phyloP scores from a whole-genome alignment of 768 basidiomycete species.

The Calocera cornea region DNA sequence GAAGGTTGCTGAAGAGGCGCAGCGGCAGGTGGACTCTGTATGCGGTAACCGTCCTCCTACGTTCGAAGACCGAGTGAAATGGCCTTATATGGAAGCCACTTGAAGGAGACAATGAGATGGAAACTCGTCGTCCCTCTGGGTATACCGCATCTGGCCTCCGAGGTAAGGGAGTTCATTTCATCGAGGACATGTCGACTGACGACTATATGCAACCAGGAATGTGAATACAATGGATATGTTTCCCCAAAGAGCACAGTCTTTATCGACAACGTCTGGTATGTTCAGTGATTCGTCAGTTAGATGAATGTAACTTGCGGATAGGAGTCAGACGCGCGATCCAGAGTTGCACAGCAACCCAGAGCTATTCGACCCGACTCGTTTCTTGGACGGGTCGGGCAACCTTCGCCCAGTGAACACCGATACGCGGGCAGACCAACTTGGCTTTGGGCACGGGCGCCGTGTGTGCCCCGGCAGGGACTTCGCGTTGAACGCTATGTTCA shows the following conservation, averaged over 20 bases:
- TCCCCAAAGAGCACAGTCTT: conserved; percentile 32
- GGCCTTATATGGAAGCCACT: conserved; percentile 29
- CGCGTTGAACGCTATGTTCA: conserved; percentile 37
- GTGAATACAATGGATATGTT: conserved; percentile 32
- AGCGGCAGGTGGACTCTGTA: conserved; percentile 39
- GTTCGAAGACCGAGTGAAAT: conserved; percentile 30
- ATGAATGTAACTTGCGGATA: conserved; percentile 8
- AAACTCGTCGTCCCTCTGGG: conserved; percentile 31
- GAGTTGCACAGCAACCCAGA: conserved; percentile 30
- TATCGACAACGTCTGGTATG: conserved; percentile 12
- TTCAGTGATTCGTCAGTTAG: conserved; percentile 14
- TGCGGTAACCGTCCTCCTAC: conserved; percentile 31
- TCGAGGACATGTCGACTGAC: neutral
- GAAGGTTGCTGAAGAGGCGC: conserved; percentile 35
- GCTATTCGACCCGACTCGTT: conserved; percentile 30
- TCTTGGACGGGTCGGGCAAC: conserved; percentile 16
- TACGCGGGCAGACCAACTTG: conserved; percentile 1
- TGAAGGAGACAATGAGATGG: conserved; percentile 30
- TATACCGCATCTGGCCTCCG: neutral
- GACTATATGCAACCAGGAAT: conserved; percentile 22
- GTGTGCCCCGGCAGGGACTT: conserved; percentile 43
- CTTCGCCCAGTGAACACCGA: conserved; percentile 21
- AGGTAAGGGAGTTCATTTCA: neutral
- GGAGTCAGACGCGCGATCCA: conserved; percentile 33
- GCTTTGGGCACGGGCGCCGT: conserved; percentile 18